Base-by-base conservation (phyloP, 2,329 filamentous ascomycete genomes). In the Aureobasidium leucospermi region DNA sequence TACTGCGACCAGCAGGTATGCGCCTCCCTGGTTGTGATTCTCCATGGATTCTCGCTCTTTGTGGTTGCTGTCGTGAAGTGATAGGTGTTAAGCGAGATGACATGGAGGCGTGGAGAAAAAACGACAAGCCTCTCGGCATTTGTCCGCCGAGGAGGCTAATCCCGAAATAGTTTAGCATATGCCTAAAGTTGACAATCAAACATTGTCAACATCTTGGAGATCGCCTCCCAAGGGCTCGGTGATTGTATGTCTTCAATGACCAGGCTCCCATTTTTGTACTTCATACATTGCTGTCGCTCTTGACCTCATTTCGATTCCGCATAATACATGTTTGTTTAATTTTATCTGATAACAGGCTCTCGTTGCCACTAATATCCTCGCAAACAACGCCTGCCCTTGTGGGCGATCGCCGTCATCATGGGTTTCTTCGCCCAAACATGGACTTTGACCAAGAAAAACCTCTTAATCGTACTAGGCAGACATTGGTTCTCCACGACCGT, bases 361-460 rank as follows among this genome's bases (percentile, higher is more conserved):
- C 23, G 28, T 34, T 43, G 49, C 49, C 49, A 23, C 49, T 43
- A 19, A 2, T n/a, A 4, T 13, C 36, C 11, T 34, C 19, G 15
- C 34, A 39, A 28, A 19, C 47, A 42, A 42, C 16, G n/a, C 13
- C 39, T 5, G 5, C 48, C 9, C 23, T 6, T 2, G 13, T 16
- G 13, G 15, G 19, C 9, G 36, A 31, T n/a, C 34, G 23, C 19
- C 23, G 23, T 10, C 10, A 28, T 29, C 31, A 70, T 71, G 66
- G 69, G 72, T 29, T 75, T 81, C 63, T 62, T 75, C 28, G 71
- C 74, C 43, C 82, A 85, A 70, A 78, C 79, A 67, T 80, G 78
- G 78, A 80, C 80, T 29, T 74, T 85, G 64, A 79, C 76, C 53
- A 73, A 79, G 68, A 85, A 85, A 74, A 84, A 81, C 58, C 70